Percentiles rank a stretch among this genome's conserved stretches.
Conservation (phyloP, 768 basidiomycete genomes). For the Phylloporus arenicola region DNA sequence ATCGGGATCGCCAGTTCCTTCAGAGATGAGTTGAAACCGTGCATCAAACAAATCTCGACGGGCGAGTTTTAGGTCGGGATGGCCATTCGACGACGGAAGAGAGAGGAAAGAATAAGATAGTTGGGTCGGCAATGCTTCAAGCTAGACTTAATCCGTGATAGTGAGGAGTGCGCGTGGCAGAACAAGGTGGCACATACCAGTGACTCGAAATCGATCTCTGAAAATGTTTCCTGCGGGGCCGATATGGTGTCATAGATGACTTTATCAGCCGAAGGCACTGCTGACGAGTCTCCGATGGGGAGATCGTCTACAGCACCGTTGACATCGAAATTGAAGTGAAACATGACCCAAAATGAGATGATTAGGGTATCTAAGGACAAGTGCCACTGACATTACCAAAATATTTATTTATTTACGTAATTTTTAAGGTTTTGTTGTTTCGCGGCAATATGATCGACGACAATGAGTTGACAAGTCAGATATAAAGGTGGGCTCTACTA, state of each 20-base stretch:
- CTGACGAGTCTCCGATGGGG: constrained; percentile 5
- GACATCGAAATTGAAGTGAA: constrained; percentile 54
- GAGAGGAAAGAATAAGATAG: constrained; percentile 78
- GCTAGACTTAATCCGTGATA: constrained; percentile 38
- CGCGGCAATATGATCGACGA: too few relatives aligned
- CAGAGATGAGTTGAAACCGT: constrained; percentile 75
- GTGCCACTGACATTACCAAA: too few relatives aligned
- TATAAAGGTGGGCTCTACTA: too few relatives aligned
- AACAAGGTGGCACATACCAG: constrained; percentile 25
- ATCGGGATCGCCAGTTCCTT: constrained; percentile 34
- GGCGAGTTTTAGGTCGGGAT: constrained; percentile 37
- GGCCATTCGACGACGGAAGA: constrained; percentile 40
- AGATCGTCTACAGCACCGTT: constrained; percentile 38
- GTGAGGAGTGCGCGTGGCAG: background rate
- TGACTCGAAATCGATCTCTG: constrained; percentile 27
- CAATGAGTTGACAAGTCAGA: too few relatives aligned
- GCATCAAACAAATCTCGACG: constrained; percentile 93
- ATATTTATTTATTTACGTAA: too few relatives aligned
- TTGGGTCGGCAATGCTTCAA: constrained; percentile 59
- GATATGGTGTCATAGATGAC: background rate
- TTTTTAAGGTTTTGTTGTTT: too few relatives aligned
- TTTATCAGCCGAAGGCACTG: constrained; percentile 2
- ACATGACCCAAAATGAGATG: constrained; percentile 21
- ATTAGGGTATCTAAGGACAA: background rate
- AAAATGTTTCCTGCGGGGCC: constrained; percentile 10